Base-by-base conservation (phyloP, 257 asterid genomes). In the Solanum medicagineum region DNA sequence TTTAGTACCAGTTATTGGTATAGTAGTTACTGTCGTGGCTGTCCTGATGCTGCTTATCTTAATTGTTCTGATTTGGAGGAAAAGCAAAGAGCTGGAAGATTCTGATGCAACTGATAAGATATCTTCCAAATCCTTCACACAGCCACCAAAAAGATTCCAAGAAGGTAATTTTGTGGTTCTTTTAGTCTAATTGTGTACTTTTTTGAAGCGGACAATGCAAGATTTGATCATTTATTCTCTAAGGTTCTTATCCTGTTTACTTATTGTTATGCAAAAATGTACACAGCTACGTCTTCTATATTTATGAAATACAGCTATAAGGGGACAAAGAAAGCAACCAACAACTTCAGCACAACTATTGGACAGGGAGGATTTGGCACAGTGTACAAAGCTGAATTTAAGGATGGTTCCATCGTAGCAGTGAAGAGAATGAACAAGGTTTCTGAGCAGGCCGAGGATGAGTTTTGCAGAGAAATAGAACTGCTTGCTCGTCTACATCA, bases 321-420 rank as follows among this genome's bases (percentile, higher is more conserved):
- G 73, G 98, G 94, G 90, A 94, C 90, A 8, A 95, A 93, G 90
- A 97, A 93, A 87, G 98, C 98, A 47, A 97, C 99, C 66, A 85
- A 94, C 63, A 88, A 92, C 87, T 97, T 97, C 86, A 88, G 91
- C 90, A 92, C 93, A 45, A 83, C 91, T 51, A 93, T 93, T 73
- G 98, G 98, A 59, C 96, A 95, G 89, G 99, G 99, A 74, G 99
- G 99, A 71, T 97, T 97, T 66, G 98, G 99, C 77, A 88, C 93
- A 22, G 97, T 97, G 70, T 97, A 93, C 88, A 97, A 94, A 87
- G 98, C 92, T 29, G 95, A 92, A 89, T 95, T 95, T 89, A 89
- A 55, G 73, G 97, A 92, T 87, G 94, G 95, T 84, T 85, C 88
- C 16, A 88, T 89, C 60, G 93, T 91, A 87, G 98, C 98, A 1